Evolutionary conservation across 2,329 filamentous ascomycete genomes (phyloP).

Genomic region (Sporothrix curviconia): DNA sequence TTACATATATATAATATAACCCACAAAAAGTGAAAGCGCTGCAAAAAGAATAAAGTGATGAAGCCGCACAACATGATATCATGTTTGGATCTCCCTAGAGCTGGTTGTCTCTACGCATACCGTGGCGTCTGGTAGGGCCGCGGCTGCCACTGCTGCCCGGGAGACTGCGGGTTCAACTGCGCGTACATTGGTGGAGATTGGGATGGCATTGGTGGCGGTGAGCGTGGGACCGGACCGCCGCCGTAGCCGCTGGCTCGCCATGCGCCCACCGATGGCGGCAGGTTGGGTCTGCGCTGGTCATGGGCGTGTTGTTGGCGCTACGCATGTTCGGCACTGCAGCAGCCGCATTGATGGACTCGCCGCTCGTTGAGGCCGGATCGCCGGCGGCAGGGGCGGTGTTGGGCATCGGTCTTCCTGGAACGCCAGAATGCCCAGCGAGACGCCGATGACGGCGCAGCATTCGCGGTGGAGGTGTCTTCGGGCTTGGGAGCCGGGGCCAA

Average conservation of each 20-base stretch:
- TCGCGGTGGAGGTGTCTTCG: not conserved
- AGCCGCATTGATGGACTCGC: not conserved
- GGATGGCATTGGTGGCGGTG: not conserved
- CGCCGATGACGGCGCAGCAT: not conserved
- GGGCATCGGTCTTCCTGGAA: not conserved
- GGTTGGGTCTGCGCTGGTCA: not conserved
- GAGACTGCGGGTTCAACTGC: not conserved
- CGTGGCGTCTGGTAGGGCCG: not conserved
- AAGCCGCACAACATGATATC: not conserved
- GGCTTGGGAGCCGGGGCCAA: too few relatives aligned
- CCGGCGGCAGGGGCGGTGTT: not conserved
- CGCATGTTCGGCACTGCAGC: not conserved
- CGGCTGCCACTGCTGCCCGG: not conserved
- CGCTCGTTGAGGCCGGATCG: not conserved
- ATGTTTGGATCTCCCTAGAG: too few relatives aligned
- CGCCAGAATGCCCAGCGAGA: slow-evolving; percentile 6
- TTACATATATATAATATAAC: too few relatives aligned
- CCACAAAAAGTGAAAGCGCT: too few relatives aligned
- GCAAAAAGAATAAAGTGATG: not conserved
- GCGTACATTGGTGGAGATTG: not conserved
- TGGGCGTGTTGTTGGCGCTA: not conserved
- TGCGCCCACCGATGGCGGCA: not conserved
- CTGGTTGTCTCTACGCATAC: too few relatives aligned
- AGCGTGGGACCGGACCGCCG: not conserved
- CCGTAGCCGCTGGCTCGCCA: slow-evolving; percentile 4